These are phyloP conservation scores for Heliophila coronopifolia DNA, from an alignment of 441 rosid genomes.

Conservation along the genomic window DNA sequence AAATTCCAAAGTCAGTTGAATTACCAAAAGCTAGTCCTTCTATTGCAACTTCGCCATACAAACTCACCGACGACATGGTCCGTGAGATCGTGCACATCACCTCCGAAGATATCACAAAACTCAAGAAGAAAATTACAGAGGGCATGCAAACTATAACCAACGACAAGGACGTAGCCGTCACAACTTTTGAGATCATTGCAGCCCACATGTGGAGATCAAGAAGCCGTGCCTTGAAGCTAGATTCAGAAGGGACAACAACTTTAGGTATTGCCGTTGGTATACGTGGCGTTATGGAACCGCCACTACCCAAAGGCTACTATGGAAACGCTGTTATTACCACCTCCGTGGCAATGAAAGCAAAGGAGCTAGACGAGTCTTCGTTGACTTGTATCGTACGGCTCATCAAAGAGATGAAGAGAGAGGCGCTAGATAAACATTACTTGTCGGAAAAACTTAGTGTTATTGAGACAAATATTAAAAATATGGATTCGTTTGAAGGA, in stretches of 20 bases:
- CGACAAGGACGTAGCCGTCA: neutral
- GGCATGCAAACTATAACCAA: neutral
- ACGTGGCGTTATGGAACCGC: conserved; percentile 27
- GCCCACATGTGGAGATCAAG: conserved; percentile 45
- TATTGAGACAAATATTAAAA: too few relatives aligned
- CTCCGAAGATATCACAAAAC: conserved; percentile 23
- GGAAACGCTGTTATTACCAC: conserved; percentile 34
- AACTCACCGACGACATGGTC: conserved; percentile 24
- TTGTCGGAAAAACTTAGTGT: conserved; percentile 1
- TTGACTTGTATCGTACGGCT: conserved; percentile 22
- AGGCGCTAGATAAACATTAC: neutral
- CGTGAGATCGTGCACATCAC: conserved; percentile 31
- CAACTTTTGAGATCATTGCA: conserved; percentile 36
- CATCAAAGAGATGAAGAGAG: conserved; percentile 32
- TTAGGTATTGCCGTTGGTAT: conserved; percentile 24
- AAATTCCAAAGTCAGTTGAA: neutral
- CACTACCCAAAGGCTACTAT: conserved; percentile 37
- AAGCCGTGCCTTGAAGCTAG: conserved; percentile 31
- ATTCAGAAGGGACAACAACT: conserved; percentile 19
- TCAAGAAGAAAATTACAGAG: conserved; percentile 26
- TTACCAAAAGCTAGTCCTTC: too few relatives aligned
- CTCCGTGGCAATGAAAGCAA: conserved; percentile 9
- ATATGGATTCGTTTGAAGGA: conserved; percentile 6
- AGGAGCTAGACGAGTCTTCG: conserved; percentile 22
- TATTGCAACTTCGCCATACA: conserved; percentile 30